These are phyloP conservation scores for Beauveria rudraprayagi DNA, from an alignment of 2,329 filamentous ascomycete genomes.

Conservation along the genomic window DNA sequence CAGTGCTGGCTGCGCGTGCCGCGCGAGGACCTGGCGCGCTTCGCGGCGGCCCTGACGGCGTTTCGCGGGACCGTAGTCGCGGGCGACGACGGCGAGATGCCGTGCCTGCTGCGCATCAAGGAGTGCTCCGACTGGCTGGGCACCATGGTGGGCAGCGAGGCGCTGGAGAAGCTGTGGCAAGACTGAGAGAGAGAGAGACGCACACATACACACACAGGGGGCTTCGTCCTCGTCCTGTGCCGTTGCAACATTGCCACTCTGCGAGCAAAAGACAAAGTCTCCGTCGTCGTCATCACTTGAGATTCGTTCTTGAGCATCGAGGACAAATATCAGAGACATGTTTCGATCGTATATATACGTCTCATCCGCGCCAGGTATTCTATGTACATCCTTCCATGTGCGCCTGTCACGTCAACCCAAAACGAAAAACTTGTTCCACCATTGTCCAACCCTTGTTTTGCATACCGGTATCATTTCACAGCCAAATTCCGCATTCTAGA, in stretches of 20 bases:
- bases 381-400: slow-evolving; percentile 1
- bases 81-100: slow-evolving; percentile 28
- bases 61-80: slow-evolving; percentile 44
- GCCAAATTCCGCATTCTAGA: background rate
- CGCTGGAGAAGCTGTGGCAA: slow-evolving; percentile 38
- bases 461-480: background rate
- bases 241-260: no score
- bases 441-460: slow-evolving; percentile 1
- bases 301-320: background rate
- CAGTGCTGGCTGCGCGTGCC: slow-evolving; percentile 60
- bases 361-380: slow-evolving; percentile 4
- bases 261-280: background rate
- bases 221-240: background rate
- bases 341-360: slow-evolving; percentile 2
- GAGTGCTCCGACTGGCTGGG: slow-evolving; percentile 59
- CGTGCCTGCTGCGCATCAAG: slow-evolving; percentile 45
- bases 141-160: slow-evolving; percentile 41
- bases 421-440: background rate
- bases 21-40: slow-evolving; percentile 47
- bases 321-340: background rate
- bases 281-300: background rate
- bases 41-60: slow-evolving; percentile 58
- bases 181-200: background rate
- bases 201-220: background rate
- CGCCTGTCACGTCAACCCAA: background rate